Base-by-base conservation (phyloP, 2,329 filamentous ascomycete genomes). In the Laburnicola sp. region DNA sequence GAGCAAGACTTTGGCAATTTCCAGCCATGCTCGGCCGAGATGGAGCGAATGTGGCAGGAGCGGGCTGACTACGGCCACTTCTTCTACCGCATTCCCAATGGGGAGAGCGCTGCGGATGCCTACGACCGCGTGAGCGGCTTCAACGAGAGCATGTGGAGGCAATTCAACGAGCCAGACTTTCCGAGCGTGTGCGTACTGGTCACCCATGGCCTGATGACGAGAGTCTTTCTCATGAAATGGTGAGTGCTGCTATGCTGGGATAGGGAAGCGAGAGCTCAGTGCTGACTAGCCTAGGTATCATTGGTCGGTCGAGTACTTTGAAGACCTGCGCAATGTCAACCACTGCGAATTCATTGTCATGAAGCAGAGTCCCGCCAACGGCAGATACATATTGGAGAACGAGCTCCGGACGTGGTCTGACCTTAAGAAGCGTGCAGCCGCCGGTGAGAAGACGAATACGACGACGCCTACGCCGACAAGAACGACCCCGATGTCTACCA, bases 1-100 rank as follows among this genome's bases (percentile, higher is more conserved):
- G 94, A 99, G 74, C 94, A 99, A 75, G 94, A 99, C 74, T 99
- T 99, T 81, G 94, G 94, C 52, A 99, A 99, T 77, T 99, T 97
- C 73, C 94, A 99, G 77, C 94, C 94, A 64, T 96, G 92, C 72
- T 89, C 87, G 39, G 89, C 88, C 39, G 94, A 97, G 75, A 97
- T 97, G 91, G 91, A 97, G 76, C 83, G 92, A 60, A 97, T 99
- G 91, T 97, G 94, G 94, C 89, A 96, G 76, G 94, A 99, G 76
- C 82, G 94, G 46, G 93, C 93, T 45, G 92, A 97, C 73, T 99
- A 99, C 68, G 94, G 94, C n/a, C 94, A 97, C 76, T 99, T 99
- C 80, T 99, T 97, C 80, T 97, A 97, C 76, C 87, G 94, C 36
- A 99, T 99, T 50, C 93, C 93, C 28, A 91, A 96, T 71, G 94